Evolutionary conservation across 2,329 filamentous ascomycete genomes (phyloP).

Genomic region (Nothomitra cinnamomea): DNA sequence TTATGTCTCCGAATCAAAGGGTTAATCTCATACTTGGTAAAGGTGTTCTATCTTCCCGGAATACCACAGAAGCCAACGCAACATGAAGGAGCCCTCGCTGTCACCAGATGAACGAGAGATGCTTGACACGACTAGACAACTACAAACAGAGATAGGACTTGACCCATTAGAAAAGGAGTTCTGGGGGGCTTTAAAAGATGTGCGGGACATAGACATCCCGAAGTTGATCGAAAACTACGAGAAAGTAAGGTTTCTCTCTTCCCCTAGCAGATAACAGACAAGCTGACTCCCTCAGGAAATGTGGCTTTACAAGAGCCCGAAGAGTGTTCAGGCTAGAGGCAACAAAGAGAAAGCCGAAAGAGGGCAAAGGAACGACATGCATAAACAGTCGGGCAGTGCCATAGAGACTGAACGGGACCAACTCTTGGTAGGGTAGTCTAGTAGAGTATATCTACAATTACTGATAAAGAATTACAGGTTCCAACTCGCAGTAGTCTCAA

Average conservation of each 20-base stretch:
- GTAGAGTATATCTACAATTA: background rate
- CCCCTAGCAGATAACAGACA: background rate
- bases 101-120: constrained; percentile 1
- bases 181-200: background rate
- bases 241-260: background rate
- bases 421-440: background rate
- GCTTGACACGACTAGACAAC: background rate
- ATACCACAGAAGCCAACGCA: background rate
- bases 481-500: background rate
- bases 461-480: constrained; percentile 2
- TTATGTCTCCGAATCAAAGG: background rate
- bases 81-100: background rate
- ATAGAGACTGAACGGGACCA: background rate
- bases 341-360: background rate
- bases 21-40: constrained; percentile 1
- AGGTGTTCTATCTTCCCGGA: background rate
- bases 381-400: background rate
- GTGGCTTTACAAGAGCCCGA: background rate
- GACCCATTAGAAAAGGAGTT: background rate
- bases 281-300: background rate
- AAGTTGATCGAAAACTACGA: background rate
- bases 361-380: background rate
- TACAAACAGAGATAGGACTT: background rate
- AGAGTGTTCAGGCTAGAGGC: background rate
- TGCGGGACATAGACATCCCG: background rate